Evolutionary conservation across 2,329 filamentous ascomycete species (phyloP).

Genomic region (Didymella pinodella): DNA sequence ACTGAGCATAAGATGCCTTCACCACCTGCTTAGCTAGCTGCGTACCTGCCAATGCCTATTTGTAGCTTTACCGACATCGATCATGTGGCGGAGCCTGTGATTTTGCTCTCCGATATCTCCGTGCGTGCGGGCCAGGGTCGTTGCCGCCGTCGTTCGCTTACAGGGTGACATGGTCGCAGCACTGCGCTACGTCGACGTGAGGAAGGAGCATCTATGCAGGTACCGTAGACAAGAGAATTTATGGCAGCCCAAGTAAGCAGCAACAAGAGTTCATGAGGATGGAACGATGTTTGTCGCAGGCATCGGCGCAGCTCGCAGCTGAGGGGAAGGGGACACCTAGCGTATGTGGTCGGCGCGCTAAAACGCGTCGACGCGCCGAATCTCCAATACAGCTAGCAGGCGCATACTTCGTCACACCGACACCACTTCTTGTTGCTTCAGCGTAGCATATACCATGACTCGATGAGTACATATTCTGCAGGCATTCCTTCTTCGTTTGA

Average conservation of each 20-base stretch:
- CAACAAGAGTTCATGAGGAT: not conserved
- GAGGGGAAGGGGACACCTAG: slow-evolving; percentile 1
- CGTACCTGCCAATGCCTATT: no score
- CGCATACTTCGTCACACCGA: not conserved
- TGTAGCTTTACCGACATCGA: not conserved
- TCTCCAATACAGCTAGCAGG: not conserved
- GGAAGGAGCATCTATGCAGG: no score
- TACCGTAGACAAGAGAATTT: no score
- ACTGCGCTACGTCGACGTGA: not conserved
- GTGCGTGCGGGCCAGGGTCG: not conserved
- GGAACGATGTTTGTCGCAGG: not conserved
- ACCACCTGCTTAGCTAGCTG: no score
- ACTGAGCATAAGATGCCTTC: no score
- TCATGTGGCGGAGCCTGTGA: not conserved
- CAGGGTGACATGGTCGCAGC: not conserved
- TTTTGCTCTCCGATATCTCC: not conserved
- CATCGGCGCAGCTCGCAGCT: not conserved
- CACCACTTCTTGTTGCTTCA: not conserved
- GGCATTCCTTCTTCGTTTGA: slow-evolving; percentile 60
- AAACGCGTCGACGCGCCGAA: slow-evolving; percentile 24
- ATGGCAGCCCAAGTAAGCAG: no score
- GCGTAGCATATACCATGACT: slow-evolving; percentile 13
- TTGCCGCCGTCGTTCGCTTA: not conserved
- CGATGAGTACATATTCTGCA: slow-evolving; percentile 42
- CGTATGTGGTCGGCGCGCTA: slow-evolving; percentile 20